These are phyloP conservation scores for Debaryomyces coudertii DNA, from an alignment of 1,139 yeast species.

Conservation along the genomic window DNA sequence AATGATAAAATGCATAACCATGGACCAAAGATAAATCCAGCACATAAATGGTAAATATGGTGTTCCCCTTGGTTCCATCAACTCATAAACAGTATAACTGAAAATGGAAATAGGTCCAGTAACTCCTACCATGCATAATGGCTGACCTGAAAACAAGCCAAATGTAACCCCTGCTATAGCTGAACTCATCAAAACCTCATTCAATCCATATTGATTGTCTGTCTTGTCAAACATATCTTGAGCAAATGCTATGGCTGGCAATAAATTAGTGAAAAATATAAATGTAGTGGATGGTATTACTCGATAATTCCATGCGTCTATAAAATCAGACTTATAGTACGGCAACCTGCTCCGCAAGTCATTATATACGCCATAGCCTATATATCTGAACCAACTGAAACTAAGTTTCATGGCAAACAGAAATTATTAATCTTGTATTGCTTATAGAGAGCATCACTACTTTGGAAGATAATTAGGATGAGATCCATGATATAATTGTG, in stretches of 20 bases:
- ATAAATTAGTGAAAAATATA: constrained; percentile 83
- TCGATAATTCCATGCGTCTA: constrained; percentile 81
- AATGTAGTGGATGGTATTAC: constrained; percentile 85
- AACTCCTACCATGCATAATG: constrained; percentile 95
- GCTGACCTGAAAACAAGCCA: constrained; percentile 87
- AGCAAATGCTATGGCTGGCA: constrained; percentile 96
- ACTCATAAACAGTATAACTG: constrained; percentile 86
- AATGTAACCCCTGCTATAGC: constrained; percentile 90
- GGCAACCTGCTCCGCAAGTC: constrained; percentile 66
- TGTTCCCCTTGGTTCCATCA: constrained; percentile 64
- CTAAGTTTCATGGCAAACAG: not conserved
- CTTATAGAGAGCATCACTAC: not conserved
- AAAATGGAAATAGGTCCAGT: constrained; percentile 94
- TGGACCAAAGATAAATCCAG: constrained; percentile 93
- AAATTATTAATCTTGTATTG: not conserved
- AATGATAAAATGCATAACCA: constrained; percentile 74
- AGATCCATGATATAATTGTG: not conserved
- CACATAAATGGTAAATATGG: constrained; percentile 93
- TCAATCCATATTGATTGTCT: constrained; percentile 82
- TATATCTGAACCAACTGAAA: constrained; percentile 20
- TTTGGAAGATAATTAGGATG: not conserved
- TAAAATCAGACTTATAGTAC: constrained; percentile 74
- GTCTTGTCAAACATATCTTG: constrained; percentile 97
- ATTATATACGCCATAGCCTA: constrained; percentile 58
- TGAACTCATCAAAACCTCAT: constrained; percentile 80